Evolutionary conservation across 2,329 filamentous ascomycete genomes (phyloP).

Genomic region (Mycosphaerella sp.): DNA sequence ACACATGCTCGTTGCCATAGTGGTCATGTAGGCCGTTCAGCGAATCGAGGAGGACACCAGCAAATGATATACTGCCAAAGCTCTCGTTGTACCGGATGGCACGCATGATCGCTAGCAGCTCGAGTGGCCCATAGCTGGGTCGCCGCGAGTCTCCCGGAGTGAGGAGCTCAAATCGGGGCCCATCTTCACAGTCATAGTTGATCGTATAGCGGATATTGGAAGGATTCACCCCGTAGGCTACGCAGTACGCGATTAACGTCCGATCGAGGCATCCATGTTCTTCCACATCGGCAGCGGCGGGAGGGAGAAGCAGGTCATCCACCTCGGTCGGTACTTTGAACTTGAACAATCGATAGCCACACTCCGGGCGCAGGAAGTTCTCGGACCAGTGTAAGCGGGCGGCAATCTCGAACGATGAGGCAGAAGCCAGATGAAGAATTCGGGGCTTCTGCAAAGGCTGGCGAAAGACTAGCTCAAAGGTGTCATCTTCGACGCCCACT

Average conservation of each 20-base stretch:
- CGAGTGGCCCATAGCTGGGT: conserved; percentile 52
- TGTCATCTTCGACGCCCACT: conserved; percentile 57
- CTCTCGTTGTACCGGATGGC: conserved; percentile 64
- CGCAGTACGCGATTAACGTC: conserved; percentile 62
- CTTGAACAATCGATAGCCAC: conserved; percentile 56
- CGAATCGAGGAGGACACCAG: conserved; percentile 55
- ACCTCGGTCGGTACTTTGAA: conserved; percentile 54
- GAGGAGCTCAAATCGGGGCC: conserved; percentile 59
- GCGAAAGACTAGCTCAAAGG: conserved; percentile 57
- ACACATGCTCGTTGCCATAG: conserved; percentile 57
- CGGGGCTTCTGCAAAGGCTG: conserved; percentile 51
- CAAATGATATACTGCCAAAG: conserved; percentile 62
- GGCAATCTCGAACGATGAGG: conserved; percentile 58
- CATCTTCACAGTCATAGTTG: conserved; percentile 57
- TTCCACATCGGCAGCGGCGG: conserved; percentile 49
- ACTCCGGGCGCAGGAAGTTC: conserved; percentile 59
- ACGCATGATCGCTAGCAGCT: conserved; percentile 64
- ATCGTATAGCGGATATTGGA: conserved; percentile 60
- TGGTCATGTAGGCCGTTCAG: conserved; percentile 57
- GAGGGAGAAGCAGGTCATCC: conserved; percentile 45
- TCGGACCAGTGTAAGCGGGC: conserved; percentile 55
- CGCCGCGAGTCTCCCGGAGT: conserved; percentile 48
- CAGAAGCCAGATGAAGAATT: conserved; percentile 56
- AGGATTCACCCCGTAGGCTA: conserved; percentile 61
- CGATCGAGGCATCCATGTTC: conserved; percentile 57